Base-by-base conservation (phyloP, 1,284 basidiomycete genomes). In the Thelephora terrestris region DNA sequence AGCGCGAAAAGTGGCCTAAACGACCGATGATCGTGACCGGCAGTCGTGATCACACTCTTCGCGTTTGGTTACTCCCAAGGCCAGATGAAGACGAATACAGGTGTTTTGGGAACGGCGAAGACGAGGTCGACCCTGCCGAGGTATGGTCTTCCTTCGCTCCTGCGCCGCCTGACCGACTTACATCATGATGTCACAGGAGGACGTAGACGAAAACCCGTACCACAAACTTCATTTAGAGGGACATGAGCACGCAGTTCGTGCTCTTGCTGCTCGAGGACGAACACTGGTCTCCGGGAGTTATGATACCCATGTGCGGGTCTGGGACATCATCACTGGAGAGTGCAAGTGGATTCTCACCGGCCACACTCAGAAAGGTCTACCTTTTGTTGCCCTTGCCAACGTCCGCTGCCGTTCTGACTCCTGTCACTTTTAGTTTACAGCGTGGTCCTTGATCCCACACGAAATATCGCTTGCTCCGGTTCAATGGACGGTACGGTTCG, bases 401-500 rank as follows among this genome's bases (percentile, higher is more conserved):
- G 21, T 2, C 20, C 2, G 21, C 21, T 42, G 14, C 25, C 39
- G 18, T 20, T 12, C 25, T 42, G 12, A 23, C 39, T 18, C 18
- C 20, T 25, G 4, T 37, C 16, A 4, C 38, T 24, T 55, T 50
- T 61, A 93, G 91, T 94, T 7, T 94, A 94, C 68, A 91, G 87
- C 59, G 88, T 94, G 51, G 85, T 94, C 32, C 77, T 94, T 49
- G 89, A 96, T 67, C 75, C 83, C 50, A 70, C 75, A 43, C 85
- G 92, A 17, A 82, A 90, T 52, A 85, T 91, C 59, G 91, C 90
- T 29, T 91, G 88, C 53, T 96, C 93, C 1, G 93, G 93, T 5
- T 96, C 93, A 1, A 94, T 96, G 91, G 93, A 96, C 63, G 87
- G 91, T 47, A 93, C 91, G 2, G 92, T 96, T 55, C 86, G 89